Percentiles rank a stretch among this genome's conserved stretches.
phyloP scores from a whole-genome alignment of 345 rosid species.

The Capsella bursapastoris region DNA sequence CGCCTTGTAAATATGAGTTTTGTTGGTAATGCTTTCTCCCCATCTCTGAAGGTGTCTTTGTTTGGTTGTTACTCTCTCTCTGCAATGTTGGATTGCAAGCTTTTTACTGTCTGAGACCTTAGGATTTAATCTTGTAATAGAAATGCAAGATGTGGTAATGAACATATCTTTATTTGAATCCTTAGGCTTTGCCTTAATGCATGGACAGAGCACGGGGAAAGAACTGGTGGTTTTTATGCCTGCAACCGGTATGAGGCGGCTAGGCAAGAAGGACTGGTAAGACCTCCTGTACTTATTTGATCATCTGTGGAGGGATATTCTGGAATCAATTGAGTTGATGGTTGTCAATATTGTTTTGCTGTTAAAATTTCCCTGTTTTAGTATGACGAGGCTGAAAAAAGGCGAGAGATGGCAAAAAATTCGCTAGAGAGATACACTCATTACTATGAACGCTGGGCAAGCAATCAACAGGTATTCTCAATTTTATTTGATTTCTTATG shows the following conservation, averaged over 20 bases:
- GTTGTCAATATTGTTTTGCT: slow-evolving; percentile 17
- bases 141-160: slow-evolving; percentile 24
- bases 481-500: background rate
- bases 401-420: slow-evolving; percentile 46
- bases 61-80: slow-evolving; percentile 28
- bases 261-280: slow-evolving; percentile 87
- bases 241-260: slow-evolving; percentile 67
- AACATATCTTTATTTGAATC: slow-evolving; percentile 19
- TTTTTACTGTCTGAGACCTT: slow-evolving; percentile 20
- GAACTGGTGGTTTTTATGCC: slow-evolving; percentile 50
- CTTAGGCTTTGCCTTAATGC: slow-evolving; percentile 47
- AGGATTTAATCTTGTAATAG: slow-evolving; percentile 12
- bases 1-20: slow-evolving; percentile 48
- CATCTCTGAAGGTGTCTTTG: slow-evolving; percentile 19
- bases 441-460: slow-evolving; percentile 49
- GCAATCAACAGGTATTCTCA: slow-evolving; percentile 43
- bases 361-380: slow-evolving; percentile 2
- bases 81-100: slow-evolving; percentile 18
- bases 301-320: slow-evolving; percentile 17
- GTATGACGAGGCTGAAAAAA: slow-evolving; percentile 47
- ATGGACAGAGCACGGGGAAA: slow-evolving; percentile 48
- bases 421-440: slow-evolving; percentile 48
- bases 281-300: slow-evolving; percentile 42
- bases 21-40: slow-evolving; percentile 41
- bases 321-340: background rate